Evolutionary conservation across 768 basidiomycete species (phyloP).

Genomic region (Panaeolus cyanescens): DNA sequence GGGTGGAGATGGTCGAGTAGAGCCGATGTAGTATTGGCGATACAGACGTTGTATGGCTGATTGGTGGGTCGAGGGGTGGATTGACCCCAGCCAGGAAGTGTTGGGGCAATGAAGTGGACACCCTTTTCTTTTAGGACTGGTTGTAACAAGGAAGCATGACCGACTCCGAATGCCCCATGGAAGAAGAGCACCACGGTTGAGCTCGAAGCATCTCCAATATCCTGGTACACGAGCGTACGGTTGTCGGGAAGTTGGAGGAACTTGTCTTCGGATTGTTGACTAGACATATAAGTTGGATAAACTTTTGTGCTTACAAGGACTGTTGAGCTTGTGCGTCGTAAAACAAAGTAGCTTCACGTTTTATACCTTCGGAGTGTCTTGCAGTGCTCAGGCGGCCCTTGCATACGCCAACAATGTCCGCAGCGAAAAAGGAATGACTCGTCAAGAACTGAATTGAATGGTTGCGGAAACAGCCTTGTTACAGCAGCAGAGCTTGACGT

Average conservation of each 20-base stretch:
- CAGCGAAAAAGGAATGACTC: background rate
- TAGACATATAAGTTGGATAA: background rate
- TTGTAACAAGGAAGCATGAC: conserved; percentile 28
- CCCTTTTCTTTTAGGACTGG: conserved; percentile 37
- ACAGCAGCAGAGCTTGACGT: background rate
- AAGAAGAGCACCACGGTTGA: conserved; percentile 51
- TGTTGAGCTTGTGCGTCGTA: no score
- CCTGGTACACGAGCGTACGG: conserved; percentile 56
- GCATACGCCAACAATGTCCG: no score
- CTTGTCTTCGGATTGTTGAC: conserved; percentile 27
- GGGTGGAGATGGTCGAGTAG: conserved; percentile 56
- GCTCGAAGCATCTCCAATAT: conserved; percentile 51
- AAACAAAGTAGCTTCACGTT: no score
- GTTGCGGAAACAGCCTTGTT: background rate
- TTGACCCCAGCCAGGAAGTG: conserved; percentile 61
- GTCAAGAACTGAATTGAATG: background rate
- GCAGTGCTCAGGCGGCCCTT: no score
- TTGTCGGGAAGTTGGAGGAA: conserved; percentile 39
- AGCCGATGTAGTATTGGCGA: conserved; percentile 45
- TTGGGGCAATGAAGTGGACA: conserved; percentile 50
- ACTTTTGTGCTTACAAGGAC: no score
- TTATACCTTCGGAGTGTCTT: background rate
- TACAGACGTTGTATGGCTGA: conserved; percentile 38
- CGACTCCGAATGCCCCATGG: conserved; percentile 58
- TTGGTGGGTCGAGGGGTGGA: conserved; percentile 42